Evolutionary conservation across 352 stramenopile genomes (phyloP).

Genomic region (Thraustotheca clavata): DNA sequence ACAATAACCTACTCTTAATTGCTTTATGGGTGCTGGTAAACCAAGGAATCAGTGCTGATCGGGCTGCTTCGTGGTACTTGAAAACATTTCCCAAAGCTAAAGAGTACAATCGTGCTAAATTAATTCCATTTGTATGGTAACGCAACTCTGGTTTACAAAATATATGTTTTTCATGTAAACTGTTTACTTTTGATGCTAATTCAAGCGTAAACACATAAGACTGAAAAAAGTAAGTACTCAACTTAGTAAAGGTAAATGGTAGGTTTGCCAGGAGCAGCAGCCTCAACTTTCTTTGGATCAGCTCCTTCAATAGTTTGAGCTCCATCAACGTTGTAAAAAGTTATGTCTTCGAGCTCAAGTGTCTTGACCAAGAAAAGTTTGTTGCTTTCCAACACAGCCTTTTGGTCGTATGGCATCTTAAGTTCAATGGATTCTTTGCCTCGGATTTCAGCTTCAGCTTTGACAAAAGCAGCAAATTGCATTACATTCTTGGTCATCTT

Average conservation of each 20-base stretch:
- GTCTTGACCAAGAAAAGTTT: constrained; percentile 84
- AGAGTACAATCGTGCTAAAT: neutral
- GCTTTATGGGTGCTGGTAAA: constrained; percentile 10
- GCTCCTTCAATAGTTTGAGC: constrained; percentile 44
- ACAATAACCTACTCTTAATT: neutral
- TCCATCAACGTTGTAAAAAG: constrained; percentile 73
- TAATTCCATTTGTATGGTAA: constrained; percentile 12
- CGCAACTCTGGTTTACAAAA: neutral
- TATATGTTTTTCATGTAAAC: neutral
- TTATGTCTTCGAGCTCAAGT: constrained; percentile 84
- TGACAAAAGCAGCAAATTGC: constrained; percentile 96
- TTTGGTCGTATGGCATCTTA: constrained; percentile 94
- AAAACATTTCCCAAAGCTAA: constrained; percentile 4
- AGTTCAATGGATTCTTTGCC: constrained; percentile 90
- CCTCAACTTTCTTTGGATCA: constrained; percentile 80
- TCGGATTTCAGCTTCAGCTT: constrained; percentile 87
- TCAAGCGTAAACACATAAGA: no score
- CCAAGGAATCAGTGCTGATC: constrained; percentile 11
- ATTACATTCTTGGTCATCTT: constrained; percentile 93
- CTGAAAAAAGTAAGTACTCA: no score
- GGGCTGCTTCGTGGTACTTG: constrained; percentile 1
- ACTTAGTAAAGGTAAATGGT: constrained; percentile 20
- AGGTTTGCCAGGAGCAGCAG: constrained; percentile 72
- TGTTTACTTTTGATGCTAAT: neutral
- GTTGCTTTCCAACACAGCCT: constrained; percentile 87